Conservation (phyloP, 129 eudicot genomes). For the Logfia minima region DNA sequence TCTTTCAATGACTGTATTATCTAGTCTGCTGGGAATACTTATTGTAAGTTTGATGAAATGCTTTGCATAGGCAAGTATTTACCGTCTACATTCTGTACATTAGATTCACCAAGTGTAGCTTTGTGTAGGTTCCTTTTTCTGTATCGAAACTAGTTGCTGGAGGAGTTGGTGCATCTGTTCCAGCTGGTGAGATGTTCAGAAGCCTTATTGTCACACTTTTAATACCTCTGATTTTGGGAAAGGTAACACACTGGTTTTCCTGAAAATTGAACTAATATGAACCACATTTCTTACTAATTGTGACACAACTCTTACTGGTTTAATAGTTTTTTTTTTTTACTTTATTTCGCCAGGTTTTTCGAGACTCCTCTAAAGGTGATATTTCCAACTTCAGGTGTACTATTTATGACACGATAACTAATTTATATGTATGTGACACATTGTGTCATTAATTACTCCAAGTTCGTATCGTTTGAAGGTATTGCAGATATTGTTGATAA, state of each 20-base stretch:
- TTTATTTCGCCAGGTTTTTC: slow-evolving; percentile 48
- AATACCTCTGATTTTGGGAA: slow-evolving; percentile 76
- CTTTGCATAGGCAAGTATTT: not conserved
- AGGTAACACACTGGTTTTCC: slow-evolving; percentile 41
- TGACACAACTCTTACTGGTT: not conserved
- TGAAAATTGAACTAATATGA: not conserved
- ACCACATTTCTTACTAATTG: not conserved
- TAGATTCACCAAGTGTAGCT: too few relatives aligned
- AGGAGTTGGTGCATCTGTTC: slow-evolving; percentile 84
- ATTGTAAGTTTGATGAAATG: slow-evolving; percentile 46
- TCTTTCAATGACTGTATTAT: slow-evolving; percentile 85
- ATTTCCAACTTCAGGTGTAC: too few relatives aligned
- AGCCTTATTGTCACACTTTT: slow-evolving; percentile 74
- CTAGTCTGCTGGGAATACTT: slow-evolving; percentile 76
- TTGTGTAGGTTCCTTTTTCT: slow-evolving; percentile 69
- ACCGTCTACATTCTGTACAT: too few relatives aligned
- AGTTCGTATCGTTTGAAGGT: slow-evolving; percentile 47
- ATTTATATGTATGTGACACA: too few relatives aligned
- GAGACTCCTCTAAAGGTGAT: slow-evolving; percentile 66
- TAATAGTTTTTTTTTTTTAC: not conserved
- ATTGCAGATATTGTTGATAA: slow-evolving; percentile 61
- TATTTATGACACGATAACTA: too few relatives aligned
- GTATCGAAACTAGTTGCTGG: slow-evolving; percentile 69
- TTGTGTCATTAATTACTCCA: not conserved
- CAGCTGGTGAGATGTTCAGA: slow-evolving; percentile 61